Evolutionary conservation across 345 rosid species (phyloP).

Genomic region (Populus euphratica): DNA sequence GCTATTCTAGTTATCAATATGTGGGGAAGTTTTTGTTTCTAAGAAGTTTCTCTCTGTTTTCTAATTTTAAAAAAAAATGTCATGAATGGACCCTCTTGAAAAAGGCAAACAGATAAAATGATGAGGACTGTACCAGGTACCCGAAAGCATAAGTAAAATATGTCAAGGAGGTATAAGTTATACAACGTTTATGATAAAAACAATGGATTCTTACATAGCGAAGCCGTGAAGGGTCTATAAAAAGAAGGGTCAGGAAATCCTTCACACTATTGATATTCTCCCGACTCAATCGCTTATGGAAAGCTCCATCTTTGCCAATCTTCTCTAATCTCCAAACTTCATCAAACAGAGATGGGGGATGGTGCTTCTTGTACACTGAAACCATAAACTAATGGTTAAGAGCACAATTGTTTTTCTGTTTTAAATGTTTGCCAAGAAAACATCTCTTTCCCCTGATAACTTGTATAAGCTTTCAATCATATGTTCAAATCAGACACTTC

Average conservation of each 20-base stretch:
- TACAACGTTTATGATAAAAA: not conserved
- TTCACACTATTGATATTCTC: slow-evolving; percentile 71
- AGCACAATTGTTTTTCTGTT: not conserved
- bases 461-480: not conserved
- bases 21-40: not conserved
- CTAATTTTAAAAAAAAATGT: not conserved
- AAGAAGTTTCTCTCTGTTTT: not conserved
- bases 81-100: not conserved
- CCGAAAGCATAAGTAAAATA: not conserved
- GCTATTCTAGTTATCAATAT: not conserved
- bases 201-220: slow-evolving; percentile 52
- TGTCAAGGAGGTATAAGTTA: not conserved
- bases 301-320: slow-evolving; percentile 98
- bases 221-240: slow-evolving; percentile 64
- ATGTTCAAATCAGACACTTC: not conserved
- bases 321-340: slow-evolving; percentile 98
- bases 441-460: not conserved
- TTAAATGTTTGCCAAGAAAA: not conserved
- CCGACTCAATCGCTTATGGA: slow-evolving; percentile 71
- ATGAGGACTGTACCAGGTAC: not conserved
- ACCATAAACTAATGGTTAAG: slow-evolving; percentile 18
- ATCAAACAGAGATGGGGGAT: slow-evolving; percentile 78
- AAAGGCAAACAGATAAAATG: not conserved
- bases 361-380: slow-evolving; percentile 94
- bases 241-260: slow-evolving; percentile 73